phyloP scores from a whole-genome alignment of 1,139 yeast species.

The Wickerhamomyces sp. region DNA sequence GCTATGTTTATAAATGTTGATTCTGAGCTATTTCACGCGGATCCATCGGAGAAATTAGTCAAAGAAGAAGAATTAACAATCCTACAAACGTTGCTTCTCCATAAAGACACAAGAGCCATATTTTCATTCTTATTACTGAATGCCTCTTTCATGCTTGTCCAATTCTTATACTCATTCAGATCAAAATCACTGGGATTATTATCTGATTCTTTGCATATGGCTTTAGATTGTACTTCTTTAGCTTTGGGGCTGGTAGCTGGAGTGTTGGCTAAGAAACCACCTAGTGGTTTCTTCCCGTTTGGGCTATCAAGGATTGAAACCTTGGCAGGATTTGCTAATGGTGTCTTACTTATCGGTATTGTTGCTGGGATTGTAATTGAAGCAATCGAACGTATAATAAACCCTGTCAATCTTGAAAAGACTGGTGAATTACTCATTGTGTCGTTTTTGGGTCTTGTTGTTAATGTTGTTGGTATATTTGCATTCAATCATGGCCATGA shows the following conservation, averaged over 20 bases:
- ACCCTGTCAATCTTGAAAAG: slow-evolving; percentile 72
- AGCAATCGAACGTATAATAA: slow-evolving; percentile 72
- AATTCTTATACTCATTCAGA: slow-evolving; percentile 82
- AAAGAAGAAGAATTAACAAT: slow-evolving; percentile 15
- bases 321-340: slow-evolving; percentile 92
- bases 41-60: background rate
- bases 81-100: slow-evolving; percentile 41
- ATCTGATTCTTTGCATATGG: slow-evolving; percentile 95
- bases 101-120: slow-evolving; percentile 81
- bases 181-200: slow-evolving; percentile 88
- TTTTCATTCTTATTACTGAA: slow-evolving; percentile 82
- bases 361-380: slow-evolving; percentile 85
- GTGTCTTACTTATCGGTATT: slow-evolving; percentile 80
- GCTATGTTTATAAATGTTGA: slow-evolving; percentile 14
- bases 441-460: slow-evolving; percentile 76
- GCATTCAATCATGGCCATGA: slow-evolving; percentile 76
- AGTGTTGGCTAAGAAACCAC: slow-evolving; percentile 49
- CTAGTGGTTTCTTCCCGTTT: slow-evolving; percentile 75
- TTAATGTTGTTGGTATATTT: slow-evolving; percentile 86
- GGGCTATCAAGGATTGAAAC: slow-evolving; percentile 85
- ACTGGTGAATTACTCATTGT: slow-evolving; percentile 87
- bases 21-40: slow-evolving; percentile 7
- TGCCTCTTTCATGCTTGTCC: slow-evolving; percentile 91
- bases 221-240: slow-evolving; percentile 86
- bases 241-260: slow-evolving; percentile 90